Evolutionary conservation across 2,329 filamentous ascomycete species (phyloP).

Genomic region (Pseudocercospora fuligena): DNA sequence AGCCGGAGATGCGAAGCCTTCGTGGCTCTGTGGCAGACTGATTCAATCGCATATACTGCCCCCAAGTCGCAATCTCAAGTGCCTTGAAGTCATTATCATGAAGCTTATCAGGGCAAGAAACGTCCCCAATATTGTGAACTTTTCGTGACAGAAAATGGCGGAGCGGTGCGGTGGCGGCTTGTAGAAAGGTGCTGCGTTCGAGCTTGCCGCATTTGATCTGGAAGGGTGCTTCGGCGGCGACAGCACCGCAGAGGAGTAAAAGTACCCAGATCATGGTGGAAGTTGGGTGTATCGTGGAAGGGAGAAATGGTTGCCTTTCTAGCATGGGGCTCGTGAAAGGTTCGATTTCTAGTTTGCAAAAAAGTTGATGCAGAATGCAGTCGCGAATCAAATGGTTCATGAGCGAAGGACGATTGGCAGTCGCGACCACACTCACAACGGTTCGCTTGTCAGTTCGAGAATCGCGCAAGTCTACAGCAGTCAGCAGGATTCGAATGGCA

Average conservation of each 20-base stretch:
- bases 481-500: neutral
- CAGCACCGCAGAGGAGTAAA: neutral
- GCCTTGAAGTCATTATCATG: neutral
- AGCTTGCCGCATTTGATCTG: neutral
- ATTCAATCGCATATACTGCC: neutral
- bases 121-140: neutral
- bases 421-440: neutral
- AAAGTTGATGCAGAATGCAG: neutral
- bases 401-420: neutral
- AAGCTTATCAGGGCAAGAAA: neutral
- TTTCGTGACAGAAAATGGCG: neutral
- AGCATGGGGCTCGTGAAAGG: no score
- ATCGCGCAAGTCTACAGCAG: neutral
- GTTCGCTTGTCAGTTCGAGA: neutral
- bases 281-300: neutral
- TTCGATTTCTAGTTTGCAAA: neutral
- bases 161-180: neutral
- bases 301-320: neutral
- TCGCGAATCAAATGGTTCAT: neutral
- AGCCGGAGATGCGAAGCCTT: slow-evolving; percentile 3
- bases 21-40: neutral
- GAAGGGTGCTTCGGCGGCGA: neutral
- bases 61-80: neutral
- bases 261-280: neutral
- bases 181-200: neutral